Evolutionary conservation across 345 rosid species (phyloP).

Genomic region (Syzygium oleosum): DNA sequence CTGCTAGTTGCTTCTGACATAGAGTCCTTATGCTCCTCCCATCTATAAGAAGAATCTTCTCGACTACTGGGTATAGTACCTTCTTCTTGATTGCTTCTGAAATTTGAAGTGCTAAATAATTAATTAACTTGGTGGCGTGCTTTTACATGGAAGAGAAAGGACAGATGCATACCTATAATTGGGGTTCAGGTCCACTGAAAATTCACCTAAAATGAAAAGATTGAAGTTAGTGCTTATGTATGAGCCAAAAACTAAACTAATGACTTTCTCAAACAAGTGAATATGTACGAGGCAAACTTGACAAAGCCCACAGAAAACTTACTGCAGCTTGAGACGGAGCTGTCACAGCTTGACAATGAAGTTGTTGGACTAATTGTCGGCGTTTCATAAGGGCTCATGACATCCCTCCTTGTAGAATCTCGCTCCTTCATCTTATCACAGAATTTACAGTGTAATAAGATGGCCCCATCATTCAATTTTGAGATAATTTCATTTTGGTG

Average conservation of each 20-base stretch:
- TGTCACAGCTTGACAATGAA: slow-evolving; percentile 54
- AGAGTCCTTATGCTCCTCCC: background rate
- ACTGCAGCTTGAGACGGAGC: slow-evolving; percentile 64
- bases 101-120: background rate
- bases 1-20: slow-evolving; percentile 15
- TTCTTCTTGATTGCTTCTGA: slow-evolving; percentile 54
- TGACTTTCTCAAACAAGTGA: background rate
- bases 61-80: slow-evolving; percentile 20
- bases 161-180: slow-evolving; percentile 34
- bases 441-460: slow-evolving; percentile 29
- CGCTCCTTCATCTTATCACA: slow-evolving; percentile 41
- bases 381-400: slow-evolving; percentile 12
- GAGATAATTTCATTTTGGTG: slow-evolving; percentile 14
- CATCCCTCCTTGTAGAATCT: slow-evolving; percentile 15
- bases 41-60: slow-evolving; percentile 14
- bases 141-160: background rate
- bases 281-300: background rate
- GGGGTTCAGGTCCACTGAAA: slow-evolving; percentile 58
- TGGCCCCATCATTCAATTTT: slow-evolving; percentile 18
- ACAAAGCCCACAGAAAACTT: slow-evolving; percentile 1
- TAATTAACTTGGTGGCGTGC: background rate
- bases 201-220: slow-evolving; percentile 45
- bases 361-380: slow-evolving; percentile 52
- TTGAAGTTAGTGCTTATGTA: background rate
- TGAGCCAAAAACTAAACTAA: background rate